A percentile compares a stretch with the other conserved stretches of the same genome.
These are phyloP conservation scores for Hanseniaspora singularis DNA, from an alignment of 805 yeast species.

Conservation along the genomic window DNA sequence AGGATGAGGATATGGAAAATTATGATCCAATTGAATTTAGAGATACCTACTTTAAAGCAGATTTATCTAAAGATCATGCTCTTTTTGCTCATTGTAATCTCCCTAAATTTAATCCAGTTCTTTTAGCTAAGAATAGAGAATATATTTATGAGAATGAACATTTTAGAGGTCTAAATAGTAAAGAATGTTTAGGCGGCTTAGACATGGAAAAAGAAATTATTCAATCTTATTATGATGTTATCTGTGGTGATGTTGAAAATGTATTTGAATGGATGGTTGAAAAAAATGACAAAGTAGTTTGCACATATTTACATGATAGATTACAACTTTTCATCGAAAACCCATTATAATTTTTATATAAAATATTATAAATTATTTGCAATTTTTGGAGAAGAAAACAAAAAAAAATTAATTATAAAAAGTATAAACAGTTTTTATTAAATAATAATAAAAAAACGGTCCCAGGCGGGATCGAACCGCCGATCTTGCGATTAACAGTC, in stretches of 20 bases:
- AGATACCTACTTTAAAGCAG: slow-evolving; percentile 14
- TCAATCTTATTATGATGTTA: slow-evolving; percentile 3
- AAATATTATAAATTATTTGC: too few relatives aligned
- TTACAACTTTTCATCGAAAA: neutral
- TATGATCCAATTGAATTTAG: neutral
- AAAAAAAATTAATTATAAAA: neutral
- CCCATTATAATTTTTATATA: slow-evolving; percentile 7
- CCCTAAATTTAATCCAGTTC: slow-evolving; percentile 30
- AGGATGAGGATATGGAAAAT: neutral
- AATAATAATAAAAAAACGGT: slow-evolving; percentile 30
- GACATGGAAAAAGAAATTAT: slow-evolving; percentile 23
- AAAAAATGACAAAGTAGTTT: slow-evolving; percentile 1
- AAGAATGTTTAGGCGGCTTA: slow-evolving; percentile 18
- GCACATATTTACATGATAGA: slow-evolving; percentile 2
- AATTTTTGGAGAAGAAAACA: neutral
- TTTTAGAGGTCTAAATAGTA: slow-evolving; percentile 20
- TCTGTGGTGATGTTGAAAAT: slow-evolving; percentile 7
- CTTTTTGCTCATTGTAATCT: slow-evolving; percentile 32
- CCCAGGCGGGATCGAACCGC: slow-evolving; percentile 50
- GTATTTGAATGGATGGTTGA: slow-evolving; percentile 7
- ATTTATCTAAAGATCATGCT: slow-evolving; percentile 18
- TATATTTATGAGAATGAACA: slow-evolving; percentile 21
- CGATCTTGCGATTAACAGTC: slow-evolving; percentile 56
- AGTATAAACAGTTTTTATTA: neutral
- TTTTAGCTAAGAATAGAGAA: slow-evolving; percentile 19